These are phyloP conservation scores for Xylariaceae sp. DNA, from an alignment of 2,329 filamentous ascomycete genomes.

Conservation along the genomic window DNA sequence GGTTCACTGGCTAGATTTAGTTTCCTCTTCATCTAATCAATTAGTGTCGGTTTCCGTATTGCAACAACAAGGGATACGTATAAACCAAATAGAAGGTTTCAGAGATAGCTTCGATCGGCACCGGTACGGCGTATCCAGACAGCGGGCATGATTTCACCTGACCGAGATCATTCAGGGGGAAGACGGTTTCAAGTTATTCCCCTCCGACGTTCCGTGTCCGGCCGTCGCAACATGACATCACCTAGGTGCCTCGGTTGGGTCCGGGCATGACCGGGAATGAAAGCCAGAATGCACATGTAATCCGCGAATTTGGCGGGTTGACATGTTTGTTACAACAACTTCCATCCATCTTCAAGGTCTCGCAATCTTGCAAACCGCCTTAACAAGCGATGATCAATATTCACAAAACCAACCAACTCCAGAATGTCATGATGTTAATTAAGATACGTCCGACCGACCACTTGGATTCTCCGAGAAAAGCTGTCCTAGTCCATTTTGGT, in stretches of 20 bases:
- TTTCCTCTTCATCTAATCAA: too few relatives aligned
- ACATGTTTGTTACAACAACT: not conserved
- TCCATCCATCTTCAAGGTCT: too few relatives aligned
- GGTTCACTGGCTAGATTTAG: too few relatives aligned
- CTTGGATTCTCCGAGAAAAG: constrained; percentile 29
- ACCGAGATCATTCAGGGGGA: too few relatives aligned
- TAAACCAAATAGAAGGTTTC: too few relatives aligned
- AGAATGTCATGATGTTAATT: constrained; percentile 22
- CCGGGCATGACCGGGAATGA: not conserved
- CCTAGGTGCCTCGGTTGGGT: too few relatives aligned
- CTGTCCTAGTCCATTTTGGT: constrained; percentile 23
- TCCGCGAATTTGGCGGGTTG: not conserved
- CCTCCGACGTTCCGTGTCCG: not conserved
- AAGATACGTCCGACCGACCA: constrained; percentile 34
- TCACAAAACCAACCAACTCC: constrained; percentile 20
- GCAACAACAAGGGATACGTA: too few relatives aligned
- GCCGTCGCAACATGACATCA: not conserved
- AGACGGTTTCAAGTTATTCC: not conserved
- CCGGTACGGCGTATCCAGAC: too few relatives aligned
- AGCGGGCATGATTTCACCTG: too few relatives aligned
- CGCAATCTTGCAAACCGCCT: constrained; percentile 6
- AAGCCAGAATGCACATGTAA: not conserved
- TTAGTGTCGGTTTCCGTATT: too few relatives aligned
- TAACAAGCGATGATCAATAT: constrained; percentile 28
- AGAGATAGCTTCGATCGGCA: too few relatives aligned